A percentile compares a stretch with the other conserved stretches of the same genome.
Evolutionary conservation across 176 grass and related monocot species (phyloP).

Genomic region (Aechmea fasciata): DNA sequence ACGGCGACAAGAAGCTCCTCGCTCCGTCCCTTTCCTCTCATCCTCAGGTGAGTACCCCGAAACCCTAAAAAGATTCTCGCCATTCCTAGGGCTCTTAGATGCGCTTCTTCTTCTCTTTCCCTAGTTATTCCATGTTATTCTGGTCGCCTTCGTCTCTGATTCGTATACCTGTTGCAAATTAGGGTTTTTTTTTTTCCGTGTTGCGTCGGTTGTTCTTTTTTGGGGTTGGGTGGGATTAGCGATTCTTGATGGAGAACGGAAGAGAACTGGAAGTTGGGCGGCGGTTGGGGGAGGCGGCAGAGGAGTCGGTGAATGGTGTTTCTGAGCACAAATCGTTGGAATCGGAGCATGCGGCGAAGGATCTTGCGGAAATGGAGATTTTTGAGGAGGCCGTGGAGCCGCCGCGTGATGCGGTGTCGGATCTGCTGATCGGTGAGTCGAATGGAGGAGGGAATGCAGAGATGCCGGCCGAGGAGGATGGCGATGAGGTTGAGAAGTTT

Average conservation of each 20-base stretch:
- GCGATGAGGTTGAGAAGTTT: background rate
- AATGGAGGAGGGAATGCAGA: background rate
- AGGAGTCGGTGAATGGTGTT: background rate
- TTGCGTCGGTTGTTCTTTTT: too few relatives aligned
- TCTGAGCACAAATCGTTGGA: background rate
- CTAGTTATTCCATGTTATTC: too few relatives aligned
- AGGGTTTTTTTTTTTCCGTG: too few relatives aligned
- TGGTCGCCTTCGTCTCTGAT: too few relatives aligned
- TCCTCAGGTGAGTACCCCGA: too few relatives aligned
- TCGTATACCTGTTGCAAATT: too few relatives aligned
- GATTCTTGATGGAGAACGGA: conserved; percentile 2
- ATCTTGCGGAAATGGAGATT: conserved; percentile 7
- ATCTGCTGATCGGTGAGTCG: background rate
- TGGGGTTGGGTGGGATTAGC: too few relatives aligned
- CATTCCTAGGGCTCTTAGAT: too few relatives aligned
- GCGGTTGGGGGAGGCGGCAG: background rate
- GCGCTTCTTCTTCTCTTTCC: too few relatives aligned
- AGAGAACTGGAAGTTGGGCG: background rate
- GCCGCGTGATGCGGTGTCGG: background rate
- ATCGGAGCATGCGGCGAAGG: background rate
- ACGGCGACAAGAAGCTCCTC: too few relatives aligned
- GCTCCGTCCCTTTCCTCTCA: too few relatives aligned
- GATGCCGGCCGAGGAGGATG: background rate
- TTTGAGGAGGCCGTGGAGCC: conserved; percentile 21
- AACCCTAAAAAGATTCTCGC: too few relatives aligned